Evolutionary conservation across 139 green algal species (phyloP), one percentile per base, ranked within the genome.

Genomic region (Nannochloris sp.): DNA sequence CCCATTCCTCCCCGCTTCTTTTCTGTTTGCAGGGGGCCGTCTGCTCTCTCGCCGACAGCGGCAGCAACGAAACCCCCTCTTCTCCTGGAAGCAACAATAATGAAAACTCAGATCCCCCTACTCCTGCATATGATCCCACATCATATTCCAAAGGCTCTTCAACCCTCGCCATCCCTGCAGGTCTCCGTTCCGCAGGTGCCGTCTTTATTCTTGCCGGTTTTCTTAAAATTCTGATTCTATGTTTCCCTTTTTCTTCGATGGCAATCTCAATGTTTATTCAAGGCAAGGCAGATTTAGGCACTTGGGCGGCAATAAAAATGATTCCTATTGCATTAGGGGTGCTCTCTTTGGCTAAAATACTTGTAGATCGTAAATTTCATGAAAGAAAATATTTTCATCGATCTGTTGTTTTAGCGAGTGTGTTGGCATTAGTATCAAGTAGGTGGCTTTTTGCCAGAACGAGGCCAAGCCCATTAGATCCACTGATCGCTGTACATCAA

Each of bases 191-290:
- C 7, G 64, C 71, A 1, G 71, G 71, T 1, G 46, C 45, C 1
- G 57, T 70, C 19, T 73, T 78, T 45, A 42, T 73, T 7, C 32
- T 69, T 14, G 71, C 64, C 2, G 71, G 64, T 0, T 57, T 64
- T 24, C 35, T 73, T 2, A 78, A 78, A 12, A 30, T 78, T 6
- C 24, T 69, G 7, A 66, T 78, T 15, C 56, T 77, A 42, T 77
- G 63, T 60, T 73, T 77, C 56, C 70, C 70, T 2, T 72, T 57
- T 39, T 63, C 70, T 3, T 44, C 57, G 32, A 60, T 78, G 34
- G 33, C 64, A 4, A 33, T 64, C 1, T 30, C 31, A 4, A 68
- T 68, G 55, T 73, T 36, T 15, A 13, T 68, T 23, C 27, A 64
- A 8, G 70, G 70, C 13, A 31, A 45, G 19, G 33, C 42, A 4